Conservation (phyloP, 2,329 filamentous ascomycete species). For the Pseudogymnoascus sp. region DNA sequence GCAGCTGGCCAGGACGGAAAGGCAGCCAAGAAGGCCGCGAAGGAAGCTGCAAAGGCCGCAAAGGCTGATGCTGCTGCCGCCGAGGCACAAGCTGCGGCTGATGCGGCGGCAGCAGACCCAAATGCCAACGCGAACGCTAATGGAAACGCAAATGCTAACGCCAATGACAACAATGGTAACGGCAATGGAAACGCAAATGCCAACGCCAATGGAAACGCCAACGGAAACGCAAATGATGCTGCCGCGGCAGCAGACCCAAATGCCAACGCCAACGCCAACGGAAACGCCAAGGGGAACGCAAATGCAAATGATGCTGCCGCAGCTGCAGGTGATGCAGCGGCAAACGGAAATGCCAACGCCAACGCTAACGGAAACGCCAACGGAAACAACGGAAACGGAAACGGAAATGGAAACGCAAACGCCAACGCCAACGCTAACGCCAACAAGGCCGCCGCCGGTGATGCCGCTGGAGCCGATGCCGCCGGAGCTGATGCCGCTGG, state of each 20-base stretch:
- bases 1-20: neutral
- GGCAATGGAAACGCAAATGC: neutral
- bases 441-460: neutral
- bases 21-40: neutral
- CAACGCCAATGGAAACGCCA: neutral
- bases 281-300: too few relatives aligned
- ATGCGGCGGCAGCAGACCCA: neutral
- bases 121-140: neutral
- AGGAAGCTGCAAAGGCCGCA: neutral
- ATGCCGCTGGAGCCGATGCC: neutral
- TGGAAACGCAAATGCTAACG: conserved; percentile 13
- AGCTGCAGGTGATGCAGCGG: too few relatives aligned
- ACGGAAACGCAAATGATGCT: too few relatives aligned
- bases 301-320: too few relatives aligned
- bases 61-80: neutral
- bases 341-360: too few relatives aligned
- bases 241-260: too few relatives aligned
- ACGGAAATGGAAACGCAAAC: neutral
- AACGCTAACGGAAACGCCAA: too few relatives aligned
- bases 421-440: neutral
- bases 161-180: too few relatives aligned
- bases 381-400: neutral
- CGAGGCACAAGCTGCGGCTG: neutral
- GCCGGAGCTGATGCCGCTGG: neutral
- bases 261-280: too few relatives aligned